phyloP scores from a whole-genome alignment of 164 flowering plant genomes.

The Magnolia kwangsiensis region DNA sequence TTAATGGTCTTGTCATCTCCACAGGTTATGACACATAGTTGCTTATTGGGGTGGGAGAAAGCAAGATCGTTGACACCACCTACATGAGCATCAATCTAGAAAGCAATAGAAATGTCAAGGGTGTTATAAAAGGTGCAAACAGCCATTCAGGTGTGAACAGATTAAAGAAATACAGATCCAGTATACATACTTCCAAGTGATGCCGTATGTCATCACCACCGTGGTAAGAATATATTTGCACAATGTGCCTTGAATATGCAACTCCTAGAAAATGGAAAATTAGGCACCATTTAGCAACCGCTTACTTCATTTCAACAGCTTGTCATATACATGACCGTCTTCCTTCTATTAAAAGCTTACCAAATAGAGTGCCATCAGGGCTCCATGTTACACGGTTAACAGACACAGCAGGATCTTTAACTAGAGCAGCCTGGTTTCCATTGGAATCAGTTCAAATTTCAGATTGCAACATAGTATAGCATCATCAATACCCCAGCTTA shows the following conservation, averaged over 20 bases:
- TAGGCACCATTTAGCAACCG: neutral
- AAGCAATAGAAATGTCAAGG: slow-evolving; percentile 4
- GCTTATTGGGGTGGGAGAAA: slow-evolving; percentile 77
- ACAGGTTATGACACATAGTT: slow-evolving; percentile 81
- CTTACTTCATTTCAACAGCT: neutral
- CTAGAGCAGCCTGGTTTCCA: slow-evolving; percentile 46
- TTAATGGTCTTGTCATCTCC: slow-evolving; percentile 92
- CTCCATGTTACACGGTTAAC: slow-evolving; percentile 84
- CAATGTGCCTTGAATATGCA: slow-evolving; percentile 80
- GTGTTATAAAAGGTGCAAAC: neutral
- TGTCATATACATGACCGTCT: neutral
- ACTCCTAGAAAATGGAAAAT: slow-evolving; percentile 45
- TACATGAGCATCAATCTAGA: slow-evolving; percentile 67
- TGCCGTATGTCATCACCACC: slow-evolving; percentile 61
- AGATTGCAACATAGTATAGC: neutral
- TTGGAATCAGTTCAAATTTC: neutral
- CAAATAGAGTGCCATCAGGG: slow-evolving; percentile 82
- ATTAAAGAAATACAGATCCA: neutral
- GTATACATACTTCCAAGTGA: slow-evolving; percentile 58
- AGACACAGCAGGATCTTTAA: slow-evolving; percentile 59
- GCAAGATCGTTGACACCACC: slow-evolving; percentile 93
- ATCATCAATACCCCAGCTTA: neutral
- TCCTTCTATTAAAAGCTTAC: slow-evolving; percentile 31
- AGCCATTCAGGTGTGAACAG: no score
- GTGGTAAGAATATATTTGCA: slow-evolving; percentile 75